Conservation (phyloP, 768 basidiomycete genomes). For the Coprinopsis sp. region DNA sequence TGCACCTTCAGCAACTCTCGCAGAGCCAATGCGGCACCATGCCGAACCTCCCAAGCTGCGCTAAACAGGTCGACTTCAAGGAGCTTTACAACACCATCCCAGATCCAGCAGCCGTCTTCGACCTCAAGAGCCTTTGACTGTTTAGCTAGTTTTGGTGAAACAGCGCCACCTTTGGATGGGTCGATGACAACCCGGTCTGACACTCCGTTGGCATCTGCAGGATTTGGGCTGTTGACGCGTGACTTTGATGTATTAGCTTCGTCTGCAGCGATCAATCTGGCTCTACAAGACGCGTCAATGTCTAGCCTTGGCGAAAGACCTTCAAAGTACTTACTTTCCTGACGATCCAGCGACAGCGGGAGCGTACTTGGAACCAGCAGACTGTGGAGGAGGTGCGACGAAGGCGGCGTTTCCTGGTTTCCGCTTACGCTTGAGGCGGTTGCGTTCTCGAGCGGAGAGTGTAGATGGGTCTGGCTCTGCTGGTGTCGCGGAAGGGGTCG, state of each 20-base stretch:
- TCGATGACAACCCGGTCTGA: constrained; percentile 71
- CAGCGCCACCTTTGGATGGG: constrained; percentile 80
- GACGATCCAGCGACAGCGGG: constrained; percentile 52
- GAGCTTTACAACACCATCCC: constrained; percentile 78
- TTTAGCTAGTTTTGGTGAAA: constrained; percentile 72
- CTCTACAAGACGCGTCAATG: constrained; percentile 36
- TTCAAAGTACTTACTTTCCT: constrained; percentile 46
- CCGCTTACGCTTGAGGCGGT: constrained; percentile 91
- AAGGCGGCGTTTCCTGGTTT: constrained; percentile 83
- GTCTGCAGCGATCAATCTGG: constrained; percentile 67
- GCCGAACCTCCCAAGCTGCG: constrained; percentile 87
- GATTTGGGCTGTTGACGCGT: constrained; percentile 55
- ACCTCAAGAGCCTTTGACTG: constrained; percentile 77
- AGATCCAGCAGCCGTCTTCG: constrained; percentile 71
- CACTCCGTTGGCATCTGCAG: constrained; percentile 33
- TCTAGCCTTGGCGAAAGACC: background rate
- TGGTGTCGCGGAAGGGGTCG: constrained; percentile 30
- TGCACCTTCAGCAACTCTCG: constrained; percentile 84
- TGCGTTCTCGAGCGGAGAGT: constrained; percentile 88
- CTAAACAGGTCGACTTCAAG: constrained; percentile 83
- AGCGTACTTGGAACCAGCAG: constrained; percentile 56
- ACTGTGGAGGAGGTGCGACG: constrained; percentile 66
- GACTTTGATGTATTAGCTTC: constrained; percentile 47
- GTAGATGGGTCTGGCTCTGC: constrained; percentile 46
- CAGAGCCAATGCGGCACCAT: constrained; percentile 89